These are phyloP conservation scores for Salvia sclarea DNA, from an alignment of 305 asterid genomes.

Conservation along the genomic window DNA sequence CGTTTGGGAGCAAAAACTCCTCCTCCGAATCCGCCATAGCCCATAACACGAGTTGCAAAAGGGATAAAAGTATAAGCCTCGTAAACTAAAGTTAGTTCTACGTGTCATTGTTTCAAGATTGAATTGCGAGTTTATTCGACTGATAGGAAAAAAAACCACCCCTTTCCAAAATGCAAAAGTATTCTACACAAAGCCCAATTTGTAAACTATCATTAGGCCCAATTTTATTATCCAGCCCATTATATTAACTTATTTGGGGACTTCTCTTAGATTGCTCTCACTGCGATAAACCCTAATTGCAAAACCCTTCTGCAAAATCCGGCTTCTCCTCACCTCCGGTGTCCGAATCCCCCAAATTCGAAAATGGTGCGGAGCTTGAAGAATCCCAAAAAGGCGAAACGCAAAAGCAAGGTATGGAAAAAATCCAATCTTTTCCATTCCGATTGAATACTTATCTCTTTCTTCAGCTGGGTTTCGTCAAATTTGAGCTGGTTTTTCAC, in stretches of 20 bases:
- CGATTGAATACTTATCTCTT: neutral
- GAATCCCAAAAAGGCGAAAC: conserved; percentile 61
- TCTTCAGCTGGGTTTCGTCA: neutral
- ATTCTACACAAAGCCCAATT: neutral
- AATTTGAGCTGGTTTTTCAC: neutral
- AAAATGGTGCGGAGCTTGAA: conserved; percentile 65
- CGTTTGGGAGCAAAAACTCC: too few relatives aligned
- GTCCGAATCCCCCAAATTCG: neutral
- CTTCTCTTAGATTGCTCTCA: neutral
- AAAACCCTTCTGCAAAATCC: conserved; percentile 32
- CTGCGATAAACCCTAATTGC: conserved; percentile 39
- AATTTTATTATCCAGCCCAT: neutral
- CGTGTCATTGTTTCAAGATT: too few relatives aligned
- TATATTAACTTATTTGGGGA: neutral
- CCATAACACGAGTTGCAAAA: too few relatives aligned
- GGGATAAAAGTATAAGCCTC: too few relatives aligned
- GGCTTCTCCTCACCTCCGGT: neutral
- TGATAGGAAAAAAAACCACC: too few relatives aligned
- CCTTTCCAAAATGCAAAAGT: too few relatives aligned
- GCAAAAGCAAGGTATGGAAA: conserved; percentile 60
- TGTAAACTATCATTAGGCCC: neutral
- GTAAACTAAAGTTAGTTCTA: too few relatives aligned
- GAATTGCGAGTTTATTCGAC: too few relatives aligned
- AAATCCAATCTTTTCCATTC: neutral
- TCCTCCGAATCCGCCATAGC: too few relatives aligned